Conservation (phyloP, 257 asterid species). For the Solanum bukasovii region DNA sequence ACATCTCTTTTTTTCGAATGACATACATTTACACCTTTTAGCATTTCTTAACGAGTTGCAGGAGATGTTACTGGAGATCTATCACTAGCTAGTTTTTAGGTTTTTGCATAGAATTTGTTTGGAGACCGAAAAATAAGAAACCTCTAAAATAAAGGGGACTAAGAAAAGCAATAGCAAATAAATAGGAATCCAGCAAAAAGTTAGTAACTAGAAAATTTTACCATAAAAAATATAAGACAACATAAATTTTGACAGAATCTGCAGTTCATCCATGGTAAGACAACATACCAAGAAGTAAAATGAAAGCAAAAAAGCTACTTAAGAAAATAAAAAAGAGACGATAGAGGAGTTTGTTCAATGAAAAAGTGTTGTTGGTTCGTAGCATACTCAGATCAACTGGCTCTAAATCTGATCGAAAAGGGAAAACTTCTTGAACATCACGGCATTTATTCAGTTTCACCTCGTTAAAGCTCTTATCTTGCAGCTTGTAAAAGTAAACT, state of each 20-base stretch:
- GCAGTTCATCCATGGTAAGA: neutral
- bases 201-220: neutral
- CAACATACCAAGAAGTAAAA: neutral
- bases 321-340: neutral
- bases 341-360: neutral
- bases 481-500: neutral
- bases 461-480: neutral
- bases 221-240: neutral
- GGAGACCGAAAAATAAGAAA: accelerated
- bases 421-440: neutral
- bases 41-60: neutral
- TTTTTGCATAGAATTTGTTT: neutral
- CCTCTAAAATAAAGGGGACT: neutral
- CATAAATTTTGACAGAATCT: neutral
- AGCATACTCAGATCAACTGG: neutral
- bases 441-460: neutral
- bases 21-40: neutral
- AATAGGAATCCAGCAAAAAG: neutral
- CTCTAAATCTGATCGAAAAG: neutral
- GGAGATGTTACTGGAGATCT: neutral
- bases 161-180: neutral
- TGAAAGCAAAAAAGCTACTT: neutral
- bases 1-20: neutral
- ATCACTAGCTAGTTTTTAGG: neutral
- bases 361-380: neutral